phyloP scores from a whole-genome alignment of 2,329 filamentous ascomycete genomes.

The Arthrobotrys conoides region DNA sequence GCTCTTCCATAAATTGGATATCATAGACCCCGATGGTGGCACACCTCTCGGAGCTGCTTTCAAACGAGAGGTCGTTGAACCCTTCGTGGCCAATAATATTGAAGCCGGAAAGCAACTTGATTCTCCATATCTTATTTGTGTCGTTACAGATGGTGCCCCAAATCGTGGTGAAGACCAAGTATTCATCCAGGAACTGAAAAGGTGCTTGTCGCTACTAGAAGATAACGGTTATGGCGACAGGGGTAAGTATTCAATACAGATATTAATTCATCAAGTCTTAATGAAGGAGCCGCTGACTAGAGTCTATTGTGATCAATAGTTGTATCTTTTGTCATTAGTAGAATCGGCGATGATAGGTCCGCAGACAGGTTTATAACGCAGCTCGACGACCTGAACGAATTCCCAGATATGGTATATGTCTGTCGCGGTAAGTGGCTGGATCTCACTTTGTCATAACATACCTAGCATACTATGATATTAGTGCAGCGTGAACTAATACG shows the following conservation, averaged over 20 bases:
- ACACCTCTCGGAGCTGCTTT: conserved; percentile 11
- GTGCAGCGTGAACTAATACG: no score
- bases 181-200: neutral
- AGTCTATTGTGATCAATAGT: neutral
- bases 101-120: conserved; percentile 11
- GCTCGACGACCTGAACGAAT: neutral
- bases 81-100: neutral
- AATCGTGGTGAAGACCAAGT: conserved; percentile 5
- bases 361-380: conserved; percentile 10
- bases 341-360: conserved; percentile 8
- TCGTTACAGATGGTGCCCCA: conserved; percentile 16
- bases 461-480: no score
- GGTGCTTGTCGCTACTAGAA: neutral
- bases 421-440: conserved; percentile 15
- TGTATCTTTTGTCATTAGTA: conserved; percentile 14
- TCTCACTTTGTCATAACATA: no score
- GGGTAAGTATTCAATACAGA: neutral
- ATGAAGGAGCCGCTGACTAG: no score
- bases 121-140: conserved; percentile 3
- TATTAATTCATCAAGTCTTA: no score
- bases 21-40: conserved; percentile 5
- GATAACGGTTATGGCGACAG: neutral
- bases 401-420: neutral
- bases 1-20: neutral
- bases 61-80: neutral